phyloP scores from a whole-genome alignment of 2,329 filamentous ascomycete genomes.

The Botryotinia narcissicola region DNA sequence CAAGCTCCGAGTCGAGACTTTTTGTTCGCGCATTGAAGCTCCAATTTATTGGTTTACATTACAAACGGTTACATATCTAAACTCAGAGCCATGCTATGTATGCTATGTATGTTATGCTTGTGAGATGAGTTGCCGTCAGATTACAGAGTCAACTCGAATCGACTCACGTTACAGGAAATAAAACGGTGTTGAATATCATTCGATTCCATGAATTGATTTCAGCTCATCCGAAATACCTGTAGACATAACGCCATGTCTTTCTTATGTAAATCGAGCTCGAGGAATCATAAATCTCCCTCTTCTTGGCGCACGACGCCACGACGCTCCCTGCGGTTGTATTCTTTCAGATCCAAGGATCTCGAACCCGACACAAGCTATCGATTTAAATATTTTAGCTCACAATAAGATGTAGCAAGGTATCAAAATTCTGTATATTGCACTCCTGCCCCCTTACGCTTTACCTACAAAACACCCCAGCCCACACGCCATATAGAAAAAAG shows the following conservation, averaged over 20 bases:
- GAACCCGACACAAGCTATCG: not conserved
- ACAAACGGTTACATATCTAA: not conserved
- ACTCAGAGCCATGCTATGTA: not conserved
- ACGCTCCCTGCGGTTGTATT: not conserved
- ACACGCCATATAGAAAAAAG: constrained; percentile 10
- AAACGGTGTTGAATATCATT: not conserved
- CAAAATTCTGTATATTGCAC: constrained; percentile 9
- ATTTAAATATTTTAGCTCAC: not conserved
- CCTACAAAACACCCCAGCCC: constrained; percentile 13
- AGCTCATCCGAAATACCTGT: not conserved
- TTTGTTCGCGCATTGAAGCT: not conserved
- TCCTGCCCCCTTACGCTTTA: constrained; percentile 8
- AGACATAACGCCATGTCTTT: not conserved
- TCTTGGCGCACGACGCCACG: not conserved
- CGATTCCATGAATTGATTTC: not conserved
- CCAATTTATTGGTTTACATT: not conserved
- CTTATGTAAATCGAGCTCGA: not conserved
- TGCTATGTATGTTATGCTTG: not conserved
- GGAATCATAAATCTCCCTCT: not conserved
- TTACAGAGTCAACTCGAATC: not conserved
- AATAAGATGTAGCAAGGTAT: not conserved
- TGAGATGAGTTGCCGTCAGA: not conserved
- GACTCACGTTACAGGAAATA: not conserved
- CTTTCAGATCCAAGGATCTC: not conserved
- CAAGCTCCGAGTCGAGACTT: not conserved